A percentile compares a stretch with the other conserved stretches of the same genome.
Conservation (phyloP, 2,329 filamentous ascomycete species). For the Whalleya microplaca region DNA sequence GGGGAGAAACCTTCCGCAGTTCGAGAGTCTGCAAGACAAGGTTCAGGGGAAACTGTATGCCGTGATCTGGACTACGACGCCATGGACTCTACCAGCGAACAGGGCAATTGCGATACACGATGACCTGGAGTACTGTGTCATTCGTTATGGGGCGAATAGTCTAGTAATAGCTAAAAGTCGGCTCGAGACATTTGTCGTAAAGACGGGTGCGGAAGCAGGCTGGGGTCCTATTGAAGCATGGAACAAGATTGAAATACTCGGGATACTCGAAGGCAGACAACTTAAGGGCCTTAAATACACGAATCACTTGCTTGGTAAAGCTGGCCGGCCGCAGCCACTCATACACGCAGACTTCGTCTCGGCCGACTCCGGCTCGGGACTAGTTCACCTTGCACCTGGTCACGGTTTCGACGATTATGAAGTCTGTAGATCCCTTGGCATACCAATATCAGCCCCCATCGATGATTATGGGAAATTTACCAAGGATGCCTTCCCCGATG, state of each 20-base stretch:
- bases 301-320: conserved; percentile 67
- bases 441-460: conserved; percentile 80
- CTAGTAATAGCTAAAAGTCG: conserved; percentile 75
- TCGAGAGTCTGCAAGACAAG: conserved; percentile 43
- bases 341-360: conserved; percentile 89
- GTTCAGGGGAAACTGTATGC: conserved; percentile 64
- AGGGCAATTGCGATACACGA: conserved; percentile 81
- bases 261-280: conserved; percentile 65
- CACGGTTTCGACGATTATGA: conserved; percentile 98
- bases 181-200: conserved; percentile 59
- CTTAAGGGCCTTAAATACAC: conserved; percentile 69
- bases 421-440: conserved; percentile 70
- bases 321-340: conserved; percentile 65
- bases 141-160: conserved; percentile 60
- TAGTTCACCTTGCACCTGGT: conserved; percentile 94
- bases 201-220: conserved; percentile 48
- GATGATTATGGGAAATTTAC: conserved; percentile 84
- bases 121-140: conserved; percentile 73
- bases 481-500: conserved; percentile 72
- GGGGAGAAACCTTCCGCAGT: conserved; percentile 39
- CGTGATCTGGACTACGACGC: conserved; percentile 98
- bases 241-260: conserved; percentile 47
- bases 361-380: conserved; percentile 83
- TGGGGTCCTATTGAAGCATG: conserved; percentile 6
- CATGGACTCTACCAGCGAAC: conserved; percentile 96